These are phyloP conservation scores for Thalassiosira pacifica DNA, from an alignment of 352 stramenopile species.

Conservation along the genomic window DNA sequence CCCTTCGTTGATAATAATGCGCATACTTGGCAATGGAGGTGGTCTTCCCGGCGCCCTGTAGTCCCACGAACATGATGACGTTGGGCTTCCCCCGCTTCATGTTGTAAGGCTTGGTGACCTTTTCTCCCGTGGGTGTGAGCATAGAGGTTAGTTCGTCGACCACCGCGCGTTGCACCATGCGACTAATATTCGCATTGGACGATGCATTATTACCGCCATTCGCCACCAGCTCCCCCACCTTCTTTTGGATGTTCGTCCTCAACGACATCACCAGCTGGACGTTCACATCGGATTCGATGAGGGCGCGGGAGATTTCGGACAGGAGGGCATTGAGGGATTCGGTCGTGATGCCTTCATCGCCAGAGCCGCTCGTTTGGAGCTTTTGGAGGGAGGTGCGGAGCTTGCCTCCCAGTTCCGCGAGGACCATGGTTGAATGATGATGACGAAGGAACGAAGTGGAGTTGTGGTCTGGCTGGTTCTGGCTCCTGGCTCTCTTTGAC, in stretches of 20 bases:
- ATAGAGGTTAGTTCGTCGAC: conserved; percentile 88
- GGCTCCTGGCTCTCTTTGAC: too few relatives aligned
- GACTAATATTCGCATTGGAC: conserved; percentile 50
- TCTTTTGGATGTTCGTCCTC: conserved; percentile 81
- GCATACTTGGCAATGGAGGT: conserved; percentile 99
- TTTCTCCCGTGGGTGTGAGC: conserved; percentile 66
- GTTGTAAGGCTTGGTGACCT: conserved; percentile 72
- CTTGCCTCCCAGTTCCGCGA: conserved; percentile 89
- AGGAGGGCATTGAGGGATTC: conserved; percentile 85
- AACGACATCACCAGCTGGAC: conserved; percentile 85
- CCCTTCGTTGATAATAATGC: conserved; percentile 97
- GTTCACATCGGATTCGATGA: conserved; percentile 90
- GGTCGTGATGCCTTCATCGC: conserved; percentile 76
- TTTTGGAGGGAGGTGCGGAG: conserved; percentile 88
- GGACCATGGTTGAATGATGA: conserved; percentile 90
- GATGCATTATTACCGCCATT: conserved; percentile 57
- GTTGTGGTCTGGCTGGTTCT: too few relatives aligned
- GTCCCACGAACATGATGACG: conserved; percentile 90
- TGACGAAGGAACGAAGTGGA: too few relatives aligned
- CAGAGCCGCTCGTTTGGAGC: conserved; percentile 79
- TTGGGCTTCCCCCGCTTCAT: conserved; percentile 88
- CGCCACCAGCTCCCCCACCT: conserved; percentile 70
- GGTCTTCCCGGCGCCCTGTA: conserved; percentile 98
- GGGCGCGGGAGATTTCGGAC: conserved; percentile 83
- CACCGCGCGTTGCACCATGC: conserved; percentile 88